Percentiles rank a stretch among this genome's conserved stretches.
Conservation (phyloP, 495 filamentous ascomycete species). For the Bacidia rubella region DNA sequence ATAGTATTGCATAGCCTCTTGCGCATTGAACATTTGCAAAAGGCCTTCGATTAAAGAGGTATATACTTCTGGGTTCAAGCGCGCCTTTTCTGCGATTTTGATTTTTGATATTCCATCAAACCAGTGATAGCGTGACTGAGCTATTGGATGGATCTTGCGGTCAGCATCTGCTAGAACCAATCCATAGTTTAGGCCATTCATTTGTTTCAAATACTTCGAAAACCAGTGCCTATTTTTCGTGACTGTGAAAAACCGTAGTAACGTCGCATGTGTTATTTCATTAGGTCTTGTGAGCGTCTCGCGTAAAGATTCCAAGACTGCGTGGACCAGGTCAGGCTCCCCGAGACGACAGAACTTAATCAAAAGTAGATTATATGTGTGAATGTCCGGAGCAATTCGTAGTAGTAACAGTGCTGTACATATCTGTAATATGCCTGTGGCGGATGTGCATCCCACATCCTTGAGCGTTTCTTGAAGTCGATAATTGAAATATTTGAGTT, state of each 20-base stretch:
- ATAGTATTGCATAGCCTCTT: slow-evolving; percentile 15
- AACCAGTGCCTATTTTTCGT: slow-evolving; percentile 29
- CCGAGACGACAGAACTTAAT: slow-evolving; percentile 38
- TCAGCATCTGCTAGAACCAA: slow-evolving; percentile 4
- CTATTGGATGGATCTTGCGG: neutral
- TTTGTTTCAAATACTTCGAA: slow-evolving; percentile 24
- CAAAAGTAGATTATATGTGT: slow-evolving; percentile 57
- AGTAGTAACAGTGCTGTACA: slow-evolving; percentile 53
- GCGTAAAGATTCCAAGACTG: slow-evolving; percentile 40
- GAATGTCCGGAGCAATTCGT: slow-evolving; percentile 39
- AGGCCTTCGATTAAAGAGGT: slow-evolving; percentile 15
- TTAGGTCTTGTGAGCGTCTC: slow-evolving; percentile 37
- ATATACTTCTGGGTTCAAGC: slow-evolving; percentile 15
- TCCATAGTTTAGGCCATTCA: slow-evolving; percentile 24
- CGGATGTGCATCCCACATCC: neutral
- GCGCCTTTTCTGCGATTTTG: slow-evolving; percentile 9
- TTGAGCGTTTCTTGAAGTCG: slow-evolving; percentile 1
- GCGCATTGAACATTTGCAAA: slow-evolving; percentile 9
- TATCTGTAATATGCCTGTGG: slow-evolving; percentile 38
- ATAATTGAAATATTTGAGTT: slow-evolving; percentile 3
- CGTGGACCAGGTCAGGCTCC: slow-evolving; percentile 35
- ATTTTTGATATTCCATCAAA: neutral
- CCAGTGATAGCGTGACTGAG: slow-evolving; percentile 3
- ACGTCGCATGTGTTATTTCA: slow-evolving; percentile 34
- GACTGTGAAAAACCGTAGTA: slow-evolving; percentile 41